phyloP scores from a whole-genome alignment of 371 early-diverging fungal species.

The Rhizomucor pusillus region DNA sequence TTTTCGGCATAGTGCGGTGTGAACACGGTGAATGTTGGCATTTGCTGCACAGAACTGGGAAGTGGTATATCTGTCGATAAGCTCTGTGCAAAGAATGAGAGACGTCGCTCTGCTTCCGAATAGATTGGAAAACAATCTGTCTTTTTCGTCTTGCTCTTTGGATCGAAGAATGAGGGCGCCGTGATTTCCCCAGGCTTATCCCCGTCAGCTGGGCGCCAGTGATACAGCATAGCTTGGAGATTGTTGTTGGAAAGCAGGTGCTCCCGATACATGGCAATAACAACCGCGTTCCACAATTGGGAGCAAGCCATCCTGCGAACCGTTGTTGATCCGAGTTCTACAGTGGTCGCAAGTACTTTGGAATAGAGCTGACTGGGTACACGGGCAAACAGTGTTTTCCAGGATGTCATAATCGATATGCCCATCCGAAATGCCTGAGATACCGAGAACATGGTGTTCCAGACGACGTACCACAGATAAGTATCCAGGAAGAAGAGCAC shows the following conservation, averaged over 20 bases:
- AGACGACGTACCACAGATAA: slow-evolving; percentile 89
- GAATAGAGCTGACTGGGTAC: slow-evolving; percentile 77
- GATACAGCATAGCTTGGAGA: slow-evolving; percentile 75
- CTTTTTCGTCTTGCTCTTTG: slow-evolving; percentile 53
- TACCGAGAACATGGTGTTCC: slow-evolving; percentile 80
- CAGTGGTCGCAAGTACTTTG: slow-evolving; percentile 67
- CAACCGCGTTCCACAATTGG: slow-evolving; percentile 88
- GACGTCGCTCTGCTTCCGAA: slow-evolving; percentile 81
- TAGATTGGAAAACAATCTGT: slow-evolving; percentile 70
- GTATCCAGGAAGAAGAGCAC: slow-evolving; percentile 87
- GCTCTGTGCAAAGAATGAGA: slow-evolving; percentile 88
- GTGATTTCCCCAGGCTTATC: slow-evolving; percentile 38
- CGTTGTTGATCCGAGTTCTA: slow-evolving; percentile 61
- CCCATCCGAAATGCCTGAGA: slow-evolving; percentile 77
- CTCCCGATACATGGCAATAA: slow-evolving; percentile 86
- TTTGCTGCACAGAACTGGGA: slow-evolving; percentile 75
- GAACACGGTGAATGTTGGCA: slow-evolving; percentile 90
- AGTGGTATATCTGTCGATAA: slow-evolving; percentile 78
- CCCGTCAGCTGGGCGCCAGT: slow-evolving; percentile 18
- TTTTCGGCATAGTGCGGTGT: slow-evolving; percentile 91
- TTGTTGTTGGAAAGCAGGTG: slow-evolving; percentile 77
- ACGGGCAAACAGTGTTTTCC: slow-evolving; percentile 78
- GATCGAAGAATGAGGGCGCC: slow-evolving; percentile 79
- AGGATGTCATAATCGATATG: slow-evolving; percentile 83
- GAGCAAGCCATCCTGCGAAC: slow-evolving; percentile 77